phyloP scores from a whole-genome alignment of 768 basidiomycete genomes.

The Serendipita vermifera region DNA sequence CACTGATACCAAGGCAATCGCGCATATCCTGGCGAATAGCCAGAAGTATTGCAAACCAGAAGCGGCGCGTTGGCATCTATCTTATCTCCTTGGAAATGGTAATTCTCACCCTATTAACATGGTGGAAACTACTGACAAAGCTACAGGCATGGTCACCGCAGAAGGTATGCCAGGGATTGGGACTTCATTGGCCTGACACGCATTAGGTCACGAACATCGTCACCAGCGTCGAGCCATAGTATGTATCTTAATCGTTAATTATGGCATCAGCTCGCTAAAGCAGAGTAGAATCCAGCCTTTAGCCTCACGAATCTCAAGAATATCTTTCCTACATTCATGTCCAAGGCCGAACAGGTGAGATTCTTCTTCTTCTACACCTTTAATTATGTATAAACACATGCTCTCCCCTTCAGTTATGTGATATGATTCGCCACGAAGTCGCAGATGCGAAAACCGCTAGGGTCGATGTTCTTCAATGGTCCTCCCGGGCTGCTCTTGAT shows the following conservation, averaged over 20 bases:
- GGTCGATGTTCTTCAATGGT: slow-evolving; percentile 23
- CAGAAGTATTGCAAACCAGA: slow-evolving; percentile 53
- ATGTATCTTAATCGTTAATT: neutral
- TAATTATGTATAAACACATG: no score
- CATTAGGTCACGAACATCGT: slow-evolving; percentile 8
- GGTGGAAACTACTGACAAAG: neutral
- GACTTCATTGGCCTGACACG: neutral
- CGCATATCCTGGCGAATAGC: slow-evolving; percentile 42
- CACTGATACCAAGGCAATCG: slow-evolving; percentile 43
- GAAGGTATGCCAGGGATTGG: slow-evolving; percentile 1
- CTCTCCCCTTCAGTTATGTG: no score
- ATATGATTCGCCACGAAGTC: no score
- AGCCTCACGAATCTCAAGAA: slow-evolving; percentile 20
- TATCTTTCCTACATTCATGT: slow-evolving; percentile 11
- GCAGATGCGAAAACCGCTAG: no score
- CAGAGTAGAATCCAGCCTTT: slow-evolving; percentile 39
- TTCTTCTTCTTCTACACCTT: slow-evolving; percentile 13
- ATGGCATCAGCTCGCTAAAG: slow-evolving; percentile 24
- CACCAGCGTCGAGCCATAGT: neutral
- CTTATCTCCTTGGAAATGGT: slow-evolving; percentile 23
- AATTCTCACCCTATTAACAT: neutral
- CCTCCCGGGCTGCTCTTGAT: slow-evolving; percentile 25
- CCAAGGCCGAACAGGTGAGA: slow-evolving; percentile 39
- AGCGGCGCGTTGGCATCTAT: slow-evolving; percentile 18
- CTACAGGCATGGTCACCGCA: slow-evolving; percentile 12